Conservation (phyloP, 345 rosid species). For the Camelina hispida region DNA sequence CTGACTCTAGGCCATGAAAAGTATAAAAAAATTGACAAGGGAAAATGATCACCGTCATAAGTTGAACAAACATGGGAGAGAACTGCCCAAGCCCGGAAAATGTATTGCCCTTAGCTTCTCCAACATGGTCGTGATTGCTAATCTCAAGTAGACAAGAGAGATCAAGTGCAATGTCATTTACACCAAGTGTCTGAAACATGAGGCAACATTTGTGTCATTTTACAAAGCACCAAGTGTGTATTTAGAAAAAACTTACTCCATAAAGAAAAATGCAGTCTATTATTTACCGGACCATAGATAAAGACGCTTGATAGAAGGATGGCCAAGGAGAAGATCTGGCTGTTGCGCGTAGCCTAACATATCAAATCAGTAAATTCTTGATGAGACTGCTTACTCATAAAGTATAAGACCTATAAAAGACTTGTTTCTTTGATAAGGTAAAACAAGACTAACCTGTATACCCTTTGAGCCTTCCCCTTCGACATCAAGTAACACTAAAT, state of each 20-base stretch:
- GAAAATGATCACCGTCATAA: constrained; percentile 44
- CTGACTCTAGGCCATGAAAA: not conserved
- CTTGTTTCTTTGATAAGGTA: not conserved
- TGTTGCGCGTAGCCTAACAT: constrained; percentile 44
- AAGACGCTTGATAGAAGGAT: constrained; percentile 52
- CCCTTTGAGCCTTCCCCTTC: constrained; percentile 47
- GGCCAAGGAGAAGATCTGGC: constrained; percentile 50
- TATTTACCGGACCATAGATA: constrained; percentile 51
- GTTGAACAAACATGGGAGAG: constrained; percentile 51
- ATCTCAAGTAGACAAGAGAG: constrained; percentile 48
- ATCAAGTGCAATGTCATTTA: constrained; percentile 49
- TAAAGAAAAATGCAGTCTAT: not conserved
- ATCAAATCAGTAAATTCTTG: constrained; percentile 3
- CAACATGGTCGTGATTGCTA: constrained; percentile 36
- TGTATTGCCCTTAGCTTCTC: constrained; percentile 41
- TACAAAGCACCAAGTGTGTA: constrained; percentile 5
- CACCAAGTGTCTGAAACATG: constrained; percentile 47
- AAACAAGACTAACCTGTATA: constrained; percentile 37
- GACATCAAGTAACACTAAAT: constrained; percentile 47
- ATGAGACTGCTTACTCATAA: constrained; percentile 1
- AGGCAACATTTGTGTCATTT: constrained; percentile 5
- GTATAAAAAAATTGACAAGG: constrained; percentile 4
- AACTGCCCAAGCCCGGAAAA: constrained; percentile 48
- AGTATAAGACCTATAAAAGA: not conserved
- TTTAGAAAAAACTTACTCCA: not conserved